These are phyloP conservation scores for Polygonum maritimum DNA, from an alignment of 148 eudicot genomes.

Conservation along the genomic window DNA sequence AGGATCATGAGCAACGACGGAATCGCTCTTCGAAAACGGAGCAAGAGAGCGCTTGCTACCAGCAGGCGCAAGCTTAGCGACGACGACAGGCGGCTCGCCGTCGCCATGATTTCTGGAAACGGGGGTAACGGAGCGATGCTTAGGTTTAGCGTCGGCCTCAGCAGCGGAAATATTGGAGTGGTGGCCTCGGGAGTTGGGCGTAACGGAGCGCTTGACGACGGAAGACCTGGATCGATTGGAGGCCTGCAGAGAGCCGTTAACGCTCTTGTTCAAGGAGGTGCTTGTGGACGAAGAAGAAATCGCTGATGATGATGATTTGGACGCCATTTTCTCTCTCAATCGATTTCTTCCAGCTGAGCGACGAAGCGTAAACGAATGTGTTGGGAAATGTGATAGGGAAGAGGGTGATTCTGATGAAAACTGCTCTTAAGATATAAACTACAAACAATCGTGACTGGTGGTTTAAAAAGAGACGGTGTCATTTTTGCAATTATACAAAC, in stretches of 20 bases:
- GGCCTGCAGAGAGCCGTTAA: slow-evolving; percentile 19
- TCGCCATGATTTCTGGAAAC: slow-evolving; percentile 2
- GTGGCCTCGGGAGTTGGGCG: slow-evolving; percentile 37
- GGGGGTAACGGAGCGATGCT: slow-evolving; percentile 16
- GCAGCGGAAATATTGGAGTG: not conserved
- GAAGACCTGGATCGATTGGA: slow-evolving; percentile 24
- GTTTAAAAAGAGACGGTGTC: no score
- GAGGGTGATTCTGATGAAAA: no score
- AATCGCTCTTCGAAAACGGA: slow-evolving; percentile 26
- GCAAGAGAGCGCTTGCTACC: slow-evolving; percentile 38
- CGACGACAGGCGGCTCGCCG: not conserved
- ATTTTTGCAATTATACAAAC: no score
- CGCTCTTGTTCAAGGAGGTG: slow-evolving; percentile 16
- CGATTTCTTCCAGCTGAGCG: not conserved
- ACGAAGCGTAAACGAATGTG: not conserved
- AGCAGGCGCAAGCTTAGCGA: slow-evolving; percentile 12
- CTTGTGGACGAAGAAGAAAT: slow-evolving; percentile 13
- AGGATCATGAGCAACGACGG: slow-evolving; percentile 35
- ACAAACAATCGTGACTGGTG: no score
- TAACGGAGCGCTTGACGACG: slow-evolving; percentile 34
- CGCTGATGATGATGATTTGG: slow-evolving; percentile 11
- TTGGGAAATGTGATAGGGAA: not conserved
- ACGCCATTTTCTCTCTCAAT: slow-evolving; percentile 10
- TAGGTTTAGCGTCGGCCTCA: not conserved
- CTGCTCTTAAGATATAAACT: no score